Percentiles rank a stretch among this genome's conserved stretches.
Conservation (phyloP, 2,329 filamentous ascomycete genomes). For the Dryadomyces quercivorus region DNA sequence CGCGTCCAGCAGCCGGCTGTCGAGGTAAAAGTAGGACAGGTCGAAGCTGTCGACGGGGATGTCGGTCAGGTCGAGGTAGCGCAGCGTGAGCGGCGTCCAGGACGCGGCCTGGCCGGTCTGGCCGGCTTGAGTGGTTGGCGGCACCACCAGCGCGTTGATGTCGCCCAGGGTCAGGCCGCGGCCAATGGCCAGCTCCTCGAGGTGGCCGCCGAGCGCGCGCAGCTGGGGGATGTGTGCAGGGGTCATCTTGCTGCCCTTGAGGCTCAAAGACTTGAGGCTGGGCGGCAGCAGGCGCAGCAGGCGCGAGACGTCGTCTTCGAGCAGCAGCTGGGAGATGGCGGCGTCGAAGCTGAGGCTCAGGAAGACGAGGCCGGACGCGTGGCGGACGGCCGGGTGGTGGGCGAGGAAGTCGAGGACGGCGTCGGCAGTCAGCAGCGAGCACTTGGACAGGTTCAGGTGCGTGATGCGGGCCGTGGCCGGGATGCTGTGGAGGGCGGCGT, state of each 20-base stretch:
- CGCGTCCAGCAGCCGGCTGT: slow-evolving; percentile 43
- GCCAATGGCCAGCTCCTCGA: slow-evolving; percentile 67
- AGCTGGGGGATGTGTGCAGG: slow-evolving; percentile 51
- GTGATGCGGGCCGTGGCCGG: slow-evolving; percentile 60
- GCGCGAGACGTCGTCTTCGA: slow-evolving; percentile 49
- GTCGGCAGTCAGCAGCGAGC: slow-evolving; percentile 53
- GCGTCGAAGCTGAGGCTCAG: slow-evolving; percentile 63
- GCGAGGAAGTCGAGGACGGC: slow-evolving; percentile 59
- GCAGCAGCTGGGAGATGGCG: slow-evolving; percentile 59
- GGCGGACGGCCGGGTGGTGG: slow-evolving; percentile 54
- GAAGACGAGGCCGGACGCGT: slow-evolving; percentile 46
- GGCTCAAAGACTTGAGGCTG: slow-evolving; percentile 59
- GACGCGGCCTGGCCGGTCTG: slow-evolving; percentile 17
- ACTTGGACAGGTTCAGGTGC: slow-evolving; percentile 68
- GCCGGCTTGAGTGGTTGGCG: too few species aligned
- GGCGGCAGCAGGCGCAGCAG: slow-evolving; percentile 54
- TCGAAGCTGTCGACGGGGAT: slow-evolving; percentile 50
- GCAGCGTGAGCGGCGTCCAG: slow-evolving; percentile 49
- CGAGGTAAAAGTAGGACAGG: slow-evolving; percentile 36
- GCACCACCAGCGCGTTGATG: slow-evolving; percentile 51
- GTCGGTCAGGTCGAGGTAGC: slow-evolving; percentile 67
- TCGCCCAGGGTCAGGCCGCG: slow-evolving; percentile 54
- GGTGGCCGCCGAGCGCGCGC: slow-evolving; percentile 52
- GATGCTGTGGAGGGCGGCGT: slow-evolving; percentile 57
- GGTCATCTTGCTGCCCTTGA: slow-evolving; percentile 63